Base-by-base conservation (phyloP, 2,329 filamentous ascomycete species). In the Coniochaeta sp. region DNA sequence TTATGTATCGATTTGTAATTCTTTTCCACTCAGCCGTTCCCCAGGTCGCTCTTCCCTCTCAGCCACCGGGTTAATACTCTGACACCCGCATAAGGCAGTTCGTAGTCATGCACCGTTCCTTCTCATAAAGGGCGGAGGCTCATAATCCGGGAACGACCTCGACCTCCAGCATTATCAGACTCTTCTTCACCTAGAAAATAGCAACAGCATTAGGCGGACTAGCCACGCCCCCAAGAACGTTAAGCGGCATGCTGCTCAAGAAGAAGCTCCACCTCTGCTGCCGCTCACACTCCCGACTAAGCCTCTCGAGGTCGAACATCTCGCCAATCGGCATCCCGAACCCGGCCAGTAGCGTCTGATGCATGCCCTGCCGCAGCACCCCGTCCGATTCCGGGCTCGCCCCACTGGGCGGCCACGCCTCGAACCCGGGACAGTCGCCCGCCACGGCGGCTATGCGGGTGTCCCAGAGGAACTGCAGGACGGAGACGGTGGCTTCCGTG, bases 241-340 rank as follows among this genome's bases (percentile, higher is more conserved):
- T 65, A 22, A 66, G 47, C 7, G 64, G 63, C 22, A 64, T 58
- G 22, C 60, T 63, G 8, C 34, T 59, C 17, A 66, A 36, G 50
- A 66, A 65, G 54, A 66, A 66, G 4, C 59, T 54, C 64, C 64
- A 66, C 57, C 64, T 43, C 4, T 43, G 40, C 17, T 61, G 28
- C 28, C 59, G 38, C 36, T 60, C 34, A 47, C 64, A 66, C 24
- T 58, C 59, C 58, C 52, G 19, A 6, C 34, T 34, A 43, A 73
- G 60, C 12, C 50, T 62, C 52, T 72, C 68, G 36, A 73, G 61
- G 62, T 73, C 67, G 59, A 72, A 73, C 28, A 72, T 59, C 62
- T 73, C 71, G 1, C 71, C 70, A 58, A 73, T 72, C 8, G 71
- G 71, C 67, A 74, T 68, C 3, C 74, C 74, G 71, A 73, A 77